Percentiles rank a stretch among this genome's conserved stretches.
Evolutionary conservation across 805 yeast species (phyloP).

Genomic region (Lipomyces spencermartinsiae): DNA sequence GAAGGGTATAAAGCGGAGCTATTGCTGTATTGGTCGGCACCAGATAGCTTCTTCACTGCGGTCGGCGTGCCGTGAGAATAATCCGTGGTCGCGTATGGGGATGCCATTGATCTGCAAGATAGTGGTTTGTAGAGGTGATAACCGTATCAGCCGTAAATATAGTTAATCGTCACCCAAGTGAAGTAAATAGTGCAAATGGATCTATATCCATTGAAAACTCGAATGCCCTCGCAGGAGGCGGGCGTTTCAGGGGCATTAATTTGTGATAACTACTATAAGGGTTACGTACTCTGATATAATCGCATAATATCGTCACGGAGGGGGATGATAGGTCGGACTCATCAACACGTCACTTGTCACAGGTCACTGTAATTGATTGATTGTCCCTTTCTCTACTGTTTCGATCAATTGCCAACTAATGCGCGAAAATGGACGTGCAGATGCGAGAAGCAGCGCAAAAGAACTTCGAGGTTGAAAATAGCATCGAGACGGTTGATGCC

Average conservation of each 20-base stretch:
- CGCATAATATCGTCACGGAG: neutral
- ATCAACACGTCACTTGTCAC: neutral
- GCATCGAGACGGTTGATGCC: slow-evolving; percentile 37
- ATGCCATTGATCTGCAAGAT: neutral
- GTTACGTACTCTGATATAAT: neutral
- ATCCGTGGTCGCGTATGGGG: neutral
- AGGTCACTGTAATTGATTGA: neutral
- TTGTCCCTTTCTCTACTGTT: neutral
- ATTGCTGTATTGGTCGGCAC: neutral
- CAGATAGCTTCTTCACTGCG: neutral
- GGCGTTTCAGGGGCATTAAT: neutral
- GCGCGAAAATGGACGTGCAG: slow-evolving; percentile 26
- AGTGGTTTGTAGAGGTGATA: neutral
- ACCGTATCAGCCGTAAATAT: neutral
- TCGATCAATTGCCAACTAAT: neutral
- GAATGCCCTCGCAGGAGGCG: no score
- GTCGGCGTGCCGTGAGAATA: neutral
- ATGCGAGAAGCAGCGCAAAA: slow-evolving; percentile 35
- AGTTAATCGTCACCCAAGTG: neutral
- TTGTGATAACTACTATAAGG: neutral
- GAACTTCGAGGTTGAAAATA: slow-evolving; percentile 44
- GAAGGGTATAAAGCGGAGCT: neutral
- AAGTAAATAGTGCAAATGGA: neutral
- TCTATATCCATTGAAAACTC: neutral
- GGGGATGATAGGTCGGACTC: no score